Evolutionary conservation across 2,329 filamentous ascomycete genomes (phyloP).

Genomic region (Didymella glomerata): DNA sequence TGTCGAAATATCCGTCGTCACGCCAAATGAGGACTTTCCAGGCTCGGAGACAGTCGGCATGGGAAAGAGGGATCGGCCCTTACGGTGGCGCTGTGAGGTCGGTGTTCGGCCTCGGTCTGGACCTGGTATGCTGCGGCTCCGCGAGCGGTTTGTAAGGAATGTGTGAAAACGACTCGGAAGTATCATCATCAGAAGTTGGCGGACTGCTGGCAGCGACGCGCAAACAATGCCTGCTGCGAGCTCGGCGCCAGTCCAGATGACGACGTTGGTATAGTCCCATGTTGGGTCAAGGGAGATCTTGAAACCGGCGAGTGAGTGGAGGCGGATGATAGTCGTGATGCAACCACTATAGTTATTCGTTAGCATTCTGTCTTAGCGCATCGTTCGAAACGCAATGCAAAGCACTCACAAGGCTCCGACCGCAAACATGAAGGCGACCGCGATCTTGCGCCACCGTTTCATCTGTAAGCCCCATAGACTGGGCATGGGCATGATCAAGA

Average conservation of each 20-base stretch:
- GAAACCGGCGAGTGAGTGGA: constrained; percentile 33
- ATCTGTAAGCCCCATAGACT: constrained; percentile 31
- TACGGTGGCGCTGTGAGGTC: background rate
- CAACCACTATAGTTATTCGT: constrained; percentile 14
- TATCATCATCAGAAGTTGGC: constrained; percentile 28
- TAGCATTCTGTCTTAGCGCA: background rate
- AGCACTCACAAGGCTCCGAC: constrained; percentile 30
- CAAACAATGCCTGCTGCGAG: constrained; percentile 35
- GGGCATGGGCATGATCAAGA: constrained; percentile 34
- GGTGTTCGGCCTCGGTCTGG: background rate
- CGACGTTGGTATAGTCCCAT: constrained; percentile 37
- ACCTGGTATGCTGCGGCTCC: constrained; percentile 3
- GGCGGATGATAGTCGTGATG: constrained; percentile 35
- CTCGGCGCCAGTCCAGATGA: constrained; percentile 40
- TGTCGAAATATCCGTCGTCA: constrained; percentile 5
- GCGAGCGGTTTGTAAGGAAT: constrained; percentile 8
- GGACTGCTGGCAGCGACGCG: constrained; percentile 37
- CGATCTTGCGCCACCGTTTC: constrained; percentile 27
- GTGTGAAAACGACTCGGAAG: constrained; percentile 10
- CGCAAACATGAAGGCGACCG: constrained; percentile 35
- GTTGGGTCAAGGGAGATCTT: constrained; percentile 39
- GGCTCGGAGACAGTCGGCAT: background rate
- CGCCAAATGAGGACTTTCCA: background rate
- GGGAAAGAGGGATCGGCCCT: background rate
- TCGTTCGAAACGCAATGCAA: background rate